These are phyloP conservation scores for Tephrocybe rancida DNA, from an alignment of 768 basidiomycete genomes.

Conservation along the genomic window DNA sequence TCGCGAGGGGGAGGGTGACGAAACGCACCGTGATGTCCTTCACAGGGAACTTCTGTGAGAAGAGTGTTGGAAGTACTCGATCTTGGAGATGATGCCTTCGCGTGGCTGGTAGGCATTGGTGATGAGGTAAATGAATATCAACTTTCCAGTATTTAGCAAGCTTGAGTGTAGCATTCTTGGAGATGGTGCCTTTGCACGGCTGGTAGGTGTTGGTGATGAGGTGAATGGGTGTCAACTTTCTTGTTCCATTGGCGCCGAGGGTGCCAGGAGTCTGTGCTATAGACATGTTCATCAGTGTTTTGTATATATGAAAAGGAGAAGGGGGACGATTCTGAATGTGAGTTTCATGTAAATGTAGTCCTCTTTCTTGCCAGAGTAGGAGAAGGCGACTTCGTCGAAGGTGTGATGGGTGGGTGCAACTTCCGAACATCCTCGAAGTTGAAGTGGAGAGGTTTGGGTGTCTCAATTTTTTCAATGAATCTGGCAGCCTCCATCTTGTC, in stretches of 20 bases:
- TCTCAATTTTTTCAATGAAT: constrained; percentile 89
- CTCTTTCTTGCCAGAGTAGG: constrained; percentile 87
- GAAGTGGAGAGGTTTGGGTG: constrained; percentile 75
- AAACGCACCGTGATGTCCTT: not conserved
- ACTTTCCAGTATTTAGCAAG: constrained; percentile 99
- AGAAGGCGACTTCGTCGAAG: constrained; percentile 92
- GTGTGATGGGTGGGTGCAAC: constrained; percentile 96
- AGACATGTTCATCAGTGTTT: not conserved
- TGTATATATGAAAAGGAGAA: not conserved
- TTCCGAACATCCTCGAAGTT: constrained; percentile 84
- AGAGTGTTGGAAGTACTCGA: constrained; percentile 93
- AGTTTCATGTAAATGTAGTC: constrained; percentile 76
- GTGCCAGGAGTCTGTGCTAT: constrained; percentile 92
- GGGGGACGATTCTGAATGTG: not conserved
- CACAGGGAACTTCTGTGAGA: constrained; percentile 82
- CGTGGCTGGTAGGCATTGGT: constrained; percentile 97
- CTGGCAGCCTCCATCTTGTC: constrained; percentile 99
- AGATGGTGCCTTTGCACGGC: constrained; percentile 83
- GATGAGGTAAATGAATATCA: no score
- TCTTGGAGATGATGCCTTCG: constrained; percentile 76
- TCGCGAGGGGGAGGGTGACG: not conserved
- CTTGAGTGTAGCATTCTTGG: constrained; percentile 88
- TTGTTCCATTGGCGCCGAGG: constrained; percentile 94
- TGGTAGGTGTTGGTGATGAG: constrained; percentile 84
- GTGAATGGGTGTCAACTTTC: constrained; percentile 91